Percentiles rank a stretch among this genome's conserved stretches.
phyloP scores from a whole-genome alignment of 2,329 filamentous ascomycete species.

The Aspergillus pseudoviridinutans region DNA sequence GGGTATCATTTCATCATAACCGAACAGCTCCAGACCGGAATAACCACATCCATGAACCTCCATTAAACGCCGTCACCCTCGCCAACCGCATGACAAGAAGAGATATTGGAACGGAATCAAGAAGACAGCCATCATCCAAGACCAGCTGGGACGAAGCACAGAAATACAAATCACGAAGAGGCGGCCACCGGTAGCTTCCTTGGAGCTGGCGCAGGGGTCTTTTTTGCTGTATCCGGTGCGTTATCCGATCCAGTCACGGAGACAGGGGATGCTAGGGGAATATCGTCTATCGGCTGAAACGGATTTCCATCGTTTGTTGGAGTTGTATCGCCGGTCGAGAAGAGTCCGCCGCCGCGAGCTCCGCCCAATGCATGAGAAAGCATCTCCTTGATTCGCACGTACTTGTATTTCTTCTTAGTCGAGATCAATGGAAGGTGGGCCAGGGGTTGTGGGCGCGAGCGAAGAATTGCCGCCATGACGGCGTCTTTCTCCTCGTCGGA shows the following conservation, averaged over 20 bases:
- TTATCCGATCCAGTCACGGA: conserved; percentile 20
- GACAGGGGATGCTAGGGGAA: conserved; percentile 22
- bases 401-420: conserved; percentile 54
- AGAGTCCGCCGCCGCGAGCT: conserved; percentile 44
- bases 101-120: conserved; percentile 3
- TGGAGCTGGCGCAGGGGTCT: conserved; percentile 16
- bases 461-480: conserved; percentile 75
- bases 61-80: not conserved
- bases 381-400: conserved; percentile 62
- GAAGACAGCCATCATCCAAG: conserved; percentile 5
- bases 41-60: not conserved
- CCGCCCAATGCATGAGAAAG: conserved; percentile 56
- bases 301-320: conserved; percentile 28
- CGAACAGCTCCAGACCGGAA: conserved; percentile 6
- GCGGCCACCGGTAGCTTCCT: conserved; percentile 21
- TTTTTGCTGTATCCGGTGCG: conserved; percentile 19
- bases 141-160: not conserved
- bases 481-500: conserved; percentile 90
- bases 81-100: conserved; percentile 4
- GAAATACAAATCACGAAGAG: conserved; percentile 7
- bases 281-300: conserved; percentile 30
- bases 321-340: conserved; percentile 35
- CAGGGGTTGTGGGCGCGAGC: conserved; percentile 74
- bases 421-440: conserved; percentile 58
- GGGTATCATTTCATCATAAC: conserved; percentile 32